Base-by-base conservation (phyloP, 345 rosid species). In the Hirschfeldia incana region DNA sequence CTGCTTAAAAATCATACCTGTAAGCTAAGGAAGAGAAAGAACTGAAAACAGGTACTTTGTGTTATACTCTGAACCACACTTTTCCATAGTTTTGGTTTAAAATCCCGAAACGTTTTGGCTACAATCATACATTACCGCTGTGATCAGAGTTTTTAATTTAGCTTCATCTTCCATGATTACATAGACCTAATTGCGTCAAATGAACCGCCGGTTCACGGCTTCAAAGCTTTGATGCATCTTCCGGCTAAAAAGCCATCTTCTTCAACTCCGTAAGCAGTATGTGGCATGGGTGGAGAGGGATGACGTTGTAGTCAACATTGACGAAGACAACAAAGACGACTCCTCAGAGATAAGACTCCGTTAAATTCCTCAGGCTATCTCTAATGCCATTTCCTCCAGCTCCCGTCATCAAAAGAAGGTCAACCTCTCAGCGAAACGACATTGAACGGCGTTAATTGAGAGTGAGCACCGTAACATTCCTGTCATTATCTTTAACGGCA, bases 261-360 rank as follows among this genome's bases (percentile, higher is more conserved):
- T 21, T 21, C 21, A 21, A 21, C 21, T 21, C 21, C 0, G 93
- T 96, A 6, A 92, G 90, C 81, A 86, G 64, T 8, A 57, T 57
- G 27, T 90, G 46, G 65, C 96, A 84, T 9, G 94, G 85, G 6
- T 89, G 85, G 81, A 94, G 85, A 75, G 90, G 88, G 10, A 84
- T 72, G 51, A 39, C 30, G 8, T 84, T 85, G 70, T 83, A 82
- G 69, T 89, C 92, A 55, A 30, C 67, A 32, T 76, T 84, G 15
- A 77, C 78, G 63, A 21, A 21, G 21, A 21, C 21, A 21, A 21
- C 21, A 21, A 84, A 42, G 26, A 88, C 81, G 57, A 84, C 79
- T 37, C 83, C 88, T 10, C 81, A 74, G 85, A 94, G 93, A 83
- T 89, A 88, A n/a, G 85, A n/a, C 76, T 94, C 98, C 26, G 94